phyloP scores from a whole-genome alignment of 331 rosid species.

The Stylosanthes scabra region DNA sequence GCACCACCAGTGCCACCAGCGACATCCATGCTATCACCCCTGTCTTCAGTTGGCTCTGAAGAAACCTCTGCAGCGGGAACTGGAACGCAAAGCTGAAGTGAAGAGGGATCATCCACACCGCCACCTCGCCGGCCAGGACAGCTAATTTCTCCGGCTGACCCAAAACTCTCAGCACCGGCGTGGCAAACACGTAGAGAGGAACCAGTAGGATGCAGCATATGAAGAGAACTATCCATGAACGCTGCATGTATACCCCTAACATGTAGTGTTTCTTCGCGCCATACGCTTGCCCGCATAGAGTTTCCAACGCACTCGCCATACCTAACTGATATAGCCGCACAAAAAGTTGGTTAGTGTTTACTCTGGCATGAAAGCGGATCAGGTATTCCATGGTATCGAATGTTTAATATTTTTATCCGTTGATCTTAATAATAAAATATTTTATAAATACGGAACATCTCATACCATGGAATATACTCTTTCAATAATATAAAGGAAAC shows the following conservation, averaged over 20 bases:
- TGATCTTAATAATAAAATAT: too few relatives aligned
- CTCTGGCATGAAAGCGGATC: too few relatives aligned
- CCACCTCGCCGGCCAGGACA: constrained; percentile 25
- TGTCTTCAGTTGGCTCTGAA: constrained; percentile 44
- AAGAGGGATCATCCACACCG: constrained; percentile 45
- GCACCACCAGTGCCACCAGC: constrained; percentile 34
- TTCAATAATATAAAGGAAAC: too few relatives aligned
- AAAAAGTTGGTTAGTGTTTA: too few relatives aligned
- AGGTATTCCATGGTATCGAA: too few relatives aligned
- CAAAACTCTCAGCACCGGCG: constrained; percentile 37
- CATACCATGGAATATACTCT: too few relatives aligned
- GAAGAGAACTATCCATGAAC: constrained; percentile 49
- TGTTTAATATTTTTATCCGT: too few relatives aligned
- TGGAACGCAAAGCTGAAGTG: constrained; percentile 46
- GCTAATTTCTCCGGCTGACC: constrained; percentile 42
- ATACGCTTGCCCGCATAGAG: constrained; percentile 61
- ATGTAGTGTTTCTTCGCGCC: constrained; percentile 50
- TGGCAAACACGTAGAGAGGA: constrained; percentile 38
- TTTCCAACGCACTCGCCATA: constrained; percentile 79
- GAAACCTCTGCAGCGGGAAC: constrained; percentile 44
- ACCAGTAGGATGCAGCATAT: constrained; percentile 40
- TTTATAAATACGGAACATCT: too few relatives aligned
- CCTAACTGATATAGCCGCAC: constrained; percentile 69
- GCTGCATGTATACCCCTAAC: constrained; percentile 52
- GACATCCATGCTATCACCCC: constrained; percentile 38